Conservation (phyloP, 257 asterid genomes). For the Nicotiana noctiflora region DNA sequence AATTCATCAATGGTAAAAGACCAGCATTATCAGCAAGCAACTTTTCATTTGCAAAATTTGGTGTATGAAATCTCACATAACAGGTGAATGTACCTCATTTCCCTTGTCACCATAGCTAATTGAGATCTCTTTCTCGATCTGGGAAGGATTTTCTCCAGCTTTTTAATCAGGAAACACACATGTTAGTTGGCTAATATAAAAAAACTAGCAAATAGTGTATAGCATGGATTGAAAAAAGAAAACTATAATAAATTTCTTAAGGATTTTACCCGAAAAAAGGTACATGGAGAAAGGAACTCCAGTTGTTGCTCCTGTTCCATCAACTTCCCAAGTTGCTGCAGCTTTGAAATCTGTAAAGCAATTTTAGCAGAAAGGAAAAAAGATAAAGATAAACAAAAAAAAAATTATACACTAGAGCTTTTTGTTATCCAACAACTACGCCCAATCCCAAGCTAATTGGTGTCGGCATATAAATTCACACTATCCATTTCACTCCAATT, state of each 20-base stretch:
- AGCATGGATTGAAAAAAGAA: background rate
- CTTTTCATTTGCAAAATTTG: background rate
- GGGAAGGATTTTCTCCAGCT: conserved; percentile 45
- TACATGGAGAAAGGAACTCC: conserved; percentile 78
- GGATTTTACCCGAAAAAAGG: conserved; percentile 66
- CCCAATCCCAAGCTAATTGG: background rate
- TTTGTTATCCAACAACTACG: background rate
- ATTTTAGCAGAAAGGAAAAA: conserved; percentile 14
- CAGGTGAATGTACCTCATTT: conserved; percentile 61
- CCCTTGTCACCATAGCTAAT: conserved; percentile 97
- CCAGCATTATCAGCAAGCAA: background rate
- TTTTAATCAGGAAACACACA: conserved; percentile 12
- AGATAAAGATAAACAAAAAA: background rate
- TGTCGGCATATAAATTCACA: background rate
- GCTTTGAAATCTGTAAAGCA: conserved; percentile 51
- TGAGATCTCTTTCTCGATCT: conserved; percentile 62
- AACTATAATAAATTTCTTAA: background rate
- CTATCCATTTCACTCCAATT: background rate
- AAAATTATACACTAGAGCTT: background rate
- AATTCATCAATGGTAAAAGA: background rate
- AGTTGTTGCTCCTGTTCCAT: conserved; percentile 60
- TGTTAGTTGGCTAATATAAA: background rate
- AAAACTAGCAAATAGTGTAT: conserved; percentile 2
- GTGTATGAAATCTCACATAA: conserved; percentile 6
- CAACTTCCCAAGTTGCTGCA: conserved; percentile 89